phyloP scores from a whole-genome alignment of 2,329 filamentous ascomycete species.

The Penicillium sp. region DNA sequence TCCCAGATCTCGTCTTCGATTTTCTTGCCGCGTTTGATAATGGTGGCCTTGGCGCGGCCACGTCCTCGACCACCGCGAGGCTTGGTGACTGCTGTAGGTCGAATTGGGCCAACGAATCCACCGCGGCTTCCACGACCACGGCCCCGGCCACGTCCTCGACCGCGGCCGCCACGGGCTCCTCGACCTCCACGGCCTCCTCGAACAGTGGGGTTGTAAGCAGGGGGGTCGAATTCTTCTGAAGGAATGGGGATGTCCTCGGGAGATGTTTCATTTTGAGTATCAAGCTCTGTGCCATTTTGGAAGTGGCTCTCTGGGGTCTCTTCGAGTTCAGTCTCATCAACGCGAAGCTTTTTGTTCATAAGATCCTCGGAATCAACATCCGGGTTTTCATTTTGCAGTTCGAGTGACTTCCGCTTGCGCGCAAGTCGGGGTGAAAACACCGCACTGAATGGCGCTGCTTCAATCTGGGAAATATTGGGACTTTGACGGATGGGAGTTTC shows the following conservation, averaged over 20 bases:
- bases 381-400: conserved; percentile 21
- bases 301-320: conserved; percentile 22
- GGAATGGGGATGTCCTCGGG: conserved; percentile 11
- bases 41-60: conserved; percentile 23
- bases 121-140: conserved; percentile 39
- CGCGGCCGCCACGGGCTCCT: conserved; percentile 24
- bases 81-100: conserved; percentile 16
- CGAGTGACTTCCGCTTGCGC: conserved; percentile 31
- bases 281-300: conserved; percentile 24
- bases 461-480: neutral
- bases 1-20: conserved; percentile 30
- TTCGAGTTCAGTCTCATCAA: conserved; percentile 31
- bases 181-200: conserved; percentile 19
- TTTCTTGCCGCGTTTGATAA: conserved; percentile 22
- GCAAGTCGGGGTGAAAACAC: conserved; percentile 17
- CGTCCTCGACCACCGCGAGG: conserved; percentile 32
- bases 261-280: conserved; percentile 22
- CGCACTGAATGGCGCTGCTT: neutral
- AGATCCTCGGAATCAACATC: conserved; percentile 17
- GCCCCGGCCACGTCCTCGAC: conserved; percentile 34
- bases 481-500: conserved; percentile 1
- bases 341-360: conserved; percentile 32
- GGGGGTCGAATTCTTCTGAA: conserved; percentile 4
- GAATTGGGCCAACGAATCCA: conserved; percentile 23
- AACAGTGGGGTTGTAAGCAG: neutral